Base-by-base conservation (phyloP, 2,329 filamentous ascomycete genomes). In the Fusarium phyllophilum region DNA sequence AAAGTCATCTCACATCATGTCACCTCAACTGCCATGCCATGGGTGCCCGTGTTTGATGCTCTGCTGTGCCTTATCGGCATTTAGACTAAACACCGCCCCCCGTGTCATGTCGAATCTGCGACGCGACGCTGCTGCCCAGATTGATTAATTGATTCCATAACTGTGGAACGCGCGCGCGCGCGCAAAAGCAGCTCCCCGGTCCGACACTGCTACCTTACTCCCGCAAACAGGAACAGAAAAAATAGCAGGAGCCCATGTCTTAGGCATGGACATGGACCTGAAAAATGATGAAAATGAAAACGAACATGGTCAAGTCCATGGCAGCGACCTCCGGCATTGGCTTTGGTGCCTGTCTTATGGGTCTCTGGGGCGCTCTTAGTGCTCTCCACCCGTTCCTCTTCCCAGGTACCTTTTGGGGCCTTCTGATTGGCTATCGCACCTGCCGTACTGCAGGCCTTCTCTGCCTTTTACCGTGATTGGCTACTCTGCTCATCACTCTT, bases 271-370 rank as follows among this genome's bases (percentile, higher is more conserved):
- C 55, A 60, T 62, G 62, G 57, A 52, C 57, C 42, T 69, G 64
- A 34, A 42, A 42, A 34, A 52, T 59, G 62, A 60, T 59, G 62
- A 66, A 44, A 62, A 58, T 58, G 52, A 58, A 67, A 67, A 67
- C 44, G 44, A 67, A 60, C 62, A 66, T 51, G 62, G 63, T 55
- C 62, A 62, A 55, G 64, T 34, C 41, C 64, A 66, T 56, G 56
- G 67, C 71, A 74, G 62, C 67, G 64, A 64, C 62, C 72, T 68
- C 62, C 72, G 72, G 72, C 71, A 74, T 74, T 74, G 72, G 72
- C 71, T 74, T 72, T 72, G 60, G 72, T 74, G 71, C 72, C 72
- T 74, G 71, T 72, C 62, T 74, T 65, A 54, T 62, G 62, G 66
- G 44, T 60, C 71, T 68, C 41, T 46, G 39, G 60, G 59, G 42